Percentiles rank a stretch among this genome's conserved stretches.
Conservation (phyloP, 495 filamentous ascomycete species). For the Tuber magnatum region DNA sequence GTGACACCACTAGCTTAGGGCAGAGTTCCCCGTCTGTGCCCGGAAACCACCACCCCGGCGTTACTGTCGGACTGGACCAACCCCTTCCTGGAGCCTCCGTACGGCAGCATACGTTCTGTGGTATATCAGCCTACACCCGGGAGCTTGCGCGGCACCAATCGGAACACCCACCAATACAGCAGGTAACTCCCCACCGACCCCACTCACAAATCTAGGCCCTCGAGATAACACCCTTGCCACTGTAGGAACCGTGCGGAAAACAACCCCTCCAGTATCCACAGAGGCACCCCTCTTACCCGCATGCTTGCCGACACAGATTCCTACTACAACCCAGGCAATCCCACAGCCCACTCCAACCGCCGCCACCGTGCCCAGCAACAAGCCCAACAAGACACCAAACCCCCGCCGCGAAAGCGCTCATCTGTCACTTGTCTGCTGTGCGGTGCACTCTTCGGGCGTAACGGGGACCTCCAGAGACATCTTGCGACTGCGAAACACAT, state of each 20-base stretch:
- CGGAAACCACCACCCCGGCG: neutral
- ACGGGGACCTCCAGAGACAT: neutral
- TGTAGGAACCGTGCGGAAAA: neutral
- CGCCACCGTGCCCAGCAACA: neutral
- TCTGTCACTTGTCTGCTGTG: rapidly evolving
- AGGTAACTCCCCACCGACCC: neutral
- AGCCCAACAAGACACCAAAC: neutral
- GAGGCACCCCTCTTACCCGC: neutral
- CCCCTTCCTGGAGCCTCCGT: neutral
- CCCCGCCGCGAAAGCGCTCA: neutral
- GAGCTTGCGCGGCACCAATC: neutral
- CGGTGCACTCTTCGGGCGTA: neutral
- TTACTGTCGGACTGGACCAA: neutral
- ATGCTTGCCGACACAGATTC: neutral
- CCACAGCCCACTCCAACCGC: neutral
- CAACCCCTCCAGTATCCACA: neutral
- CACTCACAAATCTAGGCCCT: neutral
- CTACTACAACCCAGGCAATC: neutral
- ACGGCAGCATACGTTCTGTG: neutral
- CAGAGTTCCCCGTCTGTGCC: neutral
- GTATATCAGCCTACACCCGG: neutral
- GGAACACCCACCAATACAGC: neutral
- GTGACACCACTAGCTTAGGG: neutral
- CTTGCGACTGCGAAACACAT: neutral
- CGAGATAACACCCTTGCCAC: neutral